Evolutionary conservation across 345 rosid species (phyloP).

Genomic region (Kernera saxatilis): DNA sequence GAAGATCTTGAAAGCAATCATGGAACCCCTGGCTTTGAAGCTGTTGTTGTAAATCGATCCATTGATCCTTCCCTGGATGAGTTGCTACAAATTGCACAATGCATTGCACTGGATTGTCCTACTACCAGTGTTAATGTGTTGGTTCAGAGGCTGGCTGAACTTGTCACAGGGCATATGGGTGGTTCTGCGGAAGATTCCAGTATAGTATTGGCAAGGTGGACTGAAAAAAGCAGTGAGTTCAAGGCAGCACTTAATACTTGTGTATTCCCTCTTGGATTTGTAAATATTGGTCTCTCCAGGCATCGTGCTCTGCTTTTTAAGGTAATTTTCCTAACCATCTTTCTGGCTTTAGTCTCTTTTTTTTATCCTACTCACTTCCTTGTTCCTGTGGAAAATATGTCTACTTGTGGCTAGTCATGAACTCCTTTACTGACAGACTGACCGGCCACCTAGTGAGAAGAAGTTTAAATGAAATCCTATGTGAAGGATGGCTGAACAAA

Average conservation of each 20-base stretch:
- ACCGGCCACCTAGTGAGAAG: neutral
- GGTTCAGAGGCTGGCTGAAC: slow-evolving; percentile 86
- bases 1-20: slow-evolving; percentile 72
- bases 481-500: neutral
- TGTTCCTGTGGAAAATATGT: neutral
- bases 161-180: slow-evolving; percentile 96
- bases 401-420: neutral
- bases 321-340: slow-evolving; percentile 41
- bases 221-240: slow-evolving; percentile 74
- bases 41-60: slow-evolving; percentile 63
- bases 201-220: slow-evolving; percentile 74
- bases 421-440: neutral
- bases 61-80: slow-evolving; percentile 76
- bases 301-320: slow-evolving; percentile 99
- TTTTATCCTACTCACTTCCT: neutral
- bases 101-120: slow-evolving; percentile 71
- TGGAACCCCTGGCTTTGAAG: slow-evolving; percentile 72
- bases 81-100: slow-evolving; percentile 75
- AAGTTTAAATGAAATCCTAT: neutral
- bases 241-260: slow-evolving; percentile 72
- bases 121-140: slow-evolving; percentile 51
- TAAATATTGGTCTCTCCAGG: slow-evolving; percentile 80
- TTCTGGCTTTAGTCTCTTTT: neutral
- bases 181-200: slow-evolving; percentile 93
- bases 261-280: slow-evolving; percentile 84